Evolutionary conservation across 2,329 filamentous ascomycete species (phyloP).

Genomic region (Penicillium paneum): DNA sequence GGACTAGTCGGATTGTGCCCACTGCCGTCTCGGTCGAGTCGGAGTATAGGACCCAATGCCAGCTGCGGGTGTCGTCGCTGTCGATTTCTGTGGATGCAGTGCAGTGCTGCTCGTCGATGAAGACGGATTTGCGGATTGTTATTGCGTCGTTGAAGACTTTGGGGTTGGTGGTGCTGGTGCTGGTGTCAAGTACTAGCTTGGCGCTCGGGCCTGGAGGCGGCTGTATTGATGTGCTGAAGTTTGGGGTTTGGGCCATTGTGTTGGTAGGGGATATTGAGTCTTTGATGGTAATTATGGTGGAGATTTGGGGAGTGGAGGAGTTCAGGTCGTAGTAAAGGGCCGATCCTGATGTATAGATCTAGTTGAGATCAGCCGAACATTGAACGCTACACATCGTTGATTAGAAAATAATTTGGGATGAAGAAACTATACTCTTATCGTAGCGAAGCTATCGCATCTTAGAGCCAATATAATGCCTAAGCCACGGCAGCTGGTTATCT

Average conservation of each 20-base stretch:
- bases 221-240: constrained; percentile 20
- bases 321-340: background rate
- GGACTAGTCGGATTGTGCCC: constrained; percentile 75
- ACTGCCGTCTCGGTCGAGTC: constrained; percentile 53
- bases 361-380: background rate
- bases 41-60: constrained; percentile 86
- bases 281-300: background rate
- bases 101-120: constrained; percentile 56
- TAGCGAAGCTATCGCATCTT: too few species aligned
- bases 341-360: background rate
- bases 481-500: too few species aligned
- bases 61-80: constrained; percentile 71
- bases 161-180: constrained; percentile 38
- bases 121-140: constrained; percentile 56
- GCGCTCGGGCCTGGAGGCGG: constrained; percentile 23
- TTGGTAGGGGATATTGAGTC: background rate
- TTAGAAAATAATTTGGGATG: background rate
- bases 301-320: background rate
- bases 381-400: background rate
- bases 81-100: constrained; percentile 71
- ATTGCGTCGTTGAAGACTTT: constrained; percentile 59
- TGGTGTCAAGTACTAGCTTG: constrained; percentile 20
- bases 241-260: constrained; percentile 6
- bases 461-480: background rate
- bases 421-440: background rate